Base-by-base conservation (phyloP, 1,139 yeast genomes). In the Yamadazyma oceani region DNA sequence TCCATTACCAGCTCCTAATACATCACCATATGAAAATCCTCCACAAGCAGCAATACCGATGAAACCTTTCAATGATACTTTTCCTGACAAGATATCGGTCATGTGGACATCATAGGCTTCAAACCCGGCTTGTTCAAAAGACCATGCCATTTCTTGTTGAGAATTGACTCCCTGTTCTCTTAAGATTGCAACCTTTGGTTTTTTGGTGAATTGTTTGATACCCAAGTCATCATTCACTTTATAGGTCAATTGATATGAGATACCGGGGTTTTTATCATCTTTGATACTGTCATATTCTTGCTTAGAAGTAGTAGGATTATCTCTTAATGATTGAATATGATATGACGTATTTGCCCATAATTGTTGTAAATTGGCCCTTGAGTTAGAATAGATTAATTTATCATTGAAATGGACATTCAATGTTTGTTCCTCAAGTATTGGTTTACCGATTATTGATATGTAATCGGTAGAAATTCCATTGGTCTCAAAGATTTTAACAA, bases 131-230 rank as follows among this genome's bases (percentile, higher is more conserved):
- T 82, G 89, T 59, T 83, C 83, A 77, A 92, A 89, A 44, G 94
- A 81, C 88, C 95, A 90, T 1, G 98, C 97, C 97, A 94, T 90
- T 67, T 94, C 99, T 73, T 85, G 87, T 63, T 92, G 96, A 23
- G 97, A 95, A 60, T 94, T 94, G 39, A 92, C 97, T 67, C 99
- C 99, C 68, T 94, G 98, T 60, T 94, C 99, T 68, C 99, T 85
- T 56, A 94, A 74, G 43, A 94, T 89, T 26, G 98, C 98, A 47
- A 94, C 98, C 64, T 80, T 84, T 35, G 98, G 98, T 56, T 72
- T 80, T 12, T 56, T 44, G 8, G 43, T 35, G n/a, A 36, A 39
- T 11, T 39, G 27, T 8, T 24, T 34, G 16, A 66, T 57, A 15
- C 62, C 55, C 31, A 73, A 58, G 36, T 71, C 70, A 45, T 77